Base-by-base conservation (phyloP, 2,329 filamentous ascomycete genomes). In the Trichophyton schoenleinii region DNA sequence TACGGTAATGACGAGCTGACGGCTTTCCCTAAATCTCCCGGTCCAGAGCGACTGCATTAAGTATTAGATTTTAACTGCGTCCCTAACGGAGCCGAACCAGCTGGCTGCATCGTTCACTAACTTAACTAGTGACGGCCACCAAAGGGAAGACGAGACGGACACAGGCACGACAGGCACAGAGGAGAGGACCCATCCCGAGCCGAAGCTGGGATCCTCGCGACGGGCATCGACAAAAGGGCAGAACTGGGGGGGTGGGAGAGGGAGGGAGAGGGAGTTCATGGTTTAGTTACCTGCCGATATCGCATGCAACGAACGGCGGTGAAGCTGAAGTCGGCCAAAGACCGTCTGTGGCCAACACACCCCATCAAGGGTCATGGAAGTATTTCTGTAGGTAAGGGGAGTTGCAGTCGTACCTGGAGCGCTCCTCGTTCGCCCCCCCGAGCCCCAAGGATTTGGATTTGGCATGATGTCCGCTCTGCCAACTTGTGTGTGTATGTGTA, bases 321-420 rank as follows among this genome's bases (percentile, higher is more conserved):
- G 64, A 66, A 67, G 63, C 61, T 68, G 62, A 57, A 13, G 2
- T 25, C 44, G 38, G 25, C 52, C 34, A 41, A n/a, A 36, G 38
- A 48, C 53, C n/a, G 31, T 41, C 18, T 18, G 15, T 3, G 8
- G 18, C 46, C 25, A 48, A 38, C 38, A 34, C 48, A 48, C 22
- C 25, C 48, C 28, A 13, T 6, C 36, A 59, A 38, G 34, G 34
- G 34, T 38, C 34, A 38, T 38, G 9, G 34, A 38, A 38, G 34
- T 13, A 38, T 13, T 11, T 38, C 9, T 38, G 34, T 13, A 38
- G 34, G 9, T 38, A 38, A 38, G 34, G 34, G 34, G 34, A 36
- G 25, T 28, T 28, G 25, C 5, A 7, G 28, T 31, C 6, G 28
- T 31, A 31, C 28, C 28, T 31, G 28, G 28, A 31, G 34, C 9